A percentile compares a stretch with the other conserved stretches of the same genome.
Evolutionary conservation across 352 stramenopile genomes (phyloP).

Genomic region (Thalassiosira hispida): DNA sequence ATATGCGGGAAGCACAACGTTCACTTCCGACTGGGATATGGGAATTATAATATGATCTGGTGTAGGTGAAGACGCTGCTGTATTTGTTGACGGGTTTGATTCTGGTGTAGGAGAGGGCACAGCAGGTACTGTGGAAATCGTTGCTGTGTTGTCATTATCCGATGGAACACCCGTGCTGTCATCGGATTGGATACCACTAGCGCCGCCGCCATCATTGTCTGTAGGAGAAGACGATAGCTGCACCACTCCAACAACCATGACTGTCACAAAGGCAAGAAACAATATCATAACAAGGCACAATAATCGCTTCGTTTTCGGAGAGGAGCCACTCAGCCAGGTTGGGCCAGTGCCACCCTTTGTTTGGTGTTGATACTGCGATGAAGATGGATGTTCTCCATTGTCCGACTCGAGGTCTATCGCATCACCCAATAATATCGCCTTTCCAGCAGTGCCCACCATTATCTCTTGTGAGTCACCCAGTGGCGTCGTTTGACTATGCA

Average conservation of each 20-base stretch:
- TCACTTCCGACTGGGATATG: conserved; percentile 18
- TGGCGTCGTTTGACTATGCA: not conserved
- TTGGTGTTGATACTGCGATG: not conserved
- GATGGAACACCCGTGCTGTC: not conserved
- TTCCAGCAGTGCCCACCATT: conserved; percentile 8
- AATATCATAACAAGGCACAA: conserved; percentile 7
- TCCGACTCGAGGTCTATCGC: conserved; percentile 25
- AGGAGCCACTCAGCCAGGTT: conserved; percentile 28
- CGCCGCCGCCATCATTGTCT: not conserved
- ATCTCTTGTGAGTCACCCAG: conserved; percentile 26
- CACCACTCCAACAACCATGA: conserved; percentile 33
- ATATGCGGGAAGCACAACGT: conserved; percentile 29
- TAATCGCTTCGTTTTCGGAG: conserved; percentile 27
- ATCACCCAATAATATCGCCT: conserved; percentile 13
- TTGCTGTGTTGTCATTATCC: not conserved
- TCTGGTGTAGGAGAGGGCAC: not conserved
- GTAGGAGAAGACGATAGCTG: conserved; percentile 5
- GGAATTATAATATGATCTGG: conserved; percentile 11
- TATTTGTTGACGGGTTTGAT: not conserved
- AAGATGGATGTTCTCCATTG: not conserved
- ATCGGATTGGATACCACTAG: conserved; percentile 5
- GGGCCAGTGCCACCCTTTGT: conserved; percentile 6
- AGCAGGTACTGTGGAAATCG: not conserved
- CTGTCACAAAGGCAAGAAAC: conserved; percentile 31
- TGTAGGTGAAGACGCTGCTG: not conserved